Evolutionary conservation across 192 early-diverging fungal species (phyloP).

Genomic region (Cetraspora pellucida): DNA sequence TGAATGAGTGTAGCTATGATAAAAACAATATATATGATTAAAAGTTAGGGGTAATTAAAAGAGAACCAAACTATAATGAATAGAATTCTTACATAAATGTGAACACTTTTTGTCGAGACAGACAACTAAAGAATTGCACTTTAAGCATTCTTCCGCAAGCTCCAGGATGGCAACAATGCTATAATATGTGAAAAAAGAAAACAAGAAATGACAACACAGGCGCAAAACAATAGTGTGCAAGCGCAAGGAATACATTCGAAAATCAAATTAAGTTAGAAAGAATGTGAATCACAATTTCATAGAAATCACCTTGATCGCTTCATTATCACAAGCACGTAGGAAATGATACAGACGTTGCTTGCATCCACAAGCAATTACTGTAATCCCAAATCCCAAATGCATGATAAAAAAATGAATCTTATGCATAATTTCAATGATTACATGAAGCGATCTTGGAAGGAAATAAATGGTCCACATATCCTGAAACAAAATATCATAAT

Average conservation of each 20-base stretch:
- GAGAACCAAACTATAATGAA: neutral
- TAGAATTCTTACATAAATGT: neutral
- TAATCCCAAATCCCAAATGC: neutral
- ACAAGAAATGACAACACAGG: neutral
- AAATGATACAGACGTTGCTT: neutral
- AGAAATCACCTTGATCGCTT: neutral
- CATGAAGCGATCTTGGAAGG: too few species aligned
- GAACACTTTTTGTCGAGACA: constrained; percentile 11
- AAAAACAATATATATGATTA: neutral
- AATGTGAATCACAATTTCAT: neutral
- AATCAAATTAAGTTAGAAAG: constrained; percentile 15
- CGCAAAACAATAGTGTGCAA: constrained; percentile 2
- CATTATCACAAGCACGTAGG: neutral
- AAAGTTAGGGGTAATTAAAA: neutral
- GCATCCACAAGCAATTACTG: neutral
- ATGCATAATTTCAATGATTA: too few species aligned
- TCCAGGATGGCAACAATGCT: constrained; percentile 27
- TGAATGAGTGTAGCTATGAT: constrained; percentile 1
- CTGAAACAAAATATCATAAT: neutral
- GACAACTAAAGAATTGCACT: constrained; percentile 11
- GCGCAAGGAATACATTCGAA: neutral
- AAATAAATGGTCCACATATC: neutral
- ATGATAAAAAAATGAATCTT: too few species aligned
- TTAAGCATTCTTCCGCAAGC: constrained; percentile 30
- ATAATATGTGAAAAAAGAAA: neutral